Base-by-base conservation (phyloP, 2,329 filamentous ascomycete genomes). In the Podosphaera aphanis region DNA sequence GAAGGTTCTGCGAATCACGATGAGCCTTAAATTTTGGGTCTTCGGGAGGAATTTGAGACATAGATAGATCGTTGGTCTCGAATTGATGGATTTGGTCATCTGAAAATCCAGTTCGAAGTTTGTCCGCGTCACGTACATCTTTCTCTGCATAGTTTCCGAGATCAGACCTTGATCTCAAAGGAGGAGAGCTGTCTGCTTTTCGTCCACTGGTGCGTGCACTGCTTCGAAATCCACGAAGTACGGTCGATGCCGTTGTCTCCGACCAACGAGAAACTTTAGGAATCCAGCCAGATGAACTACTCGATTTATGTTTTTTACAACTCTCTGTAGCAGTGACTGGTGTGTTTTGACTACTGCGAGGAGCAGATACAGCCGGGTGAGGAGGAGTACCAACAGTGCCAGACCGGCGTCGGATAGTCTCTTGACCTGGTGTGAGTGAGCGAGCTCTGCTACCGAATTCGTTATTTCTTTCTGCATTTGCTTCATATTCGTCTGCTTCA, bases 251-350 rank as follows among this genome's bases (percentile, higher is more conserved):
- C 0, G 90, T 98, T 2, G 88, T 95, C 64, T 92, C 90, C 0
- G 88, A 95, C 90, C 90, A 98, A 38, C 90, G 75, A 5, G 90
- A 95, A 50, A 93, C 86, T 65, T 93, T 94, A 20, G 86, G 85
- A 50, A 93, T 81, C 67, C 74, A 77, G 44, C 72, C 68, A 0
- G 82, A 83, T 0, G 84, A 90, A 48, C 77, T 76, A 57, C 73
- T 80, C 1, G 83, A 88, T 60, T 93, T 93, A 64, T 92, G 82
- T 64, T 93, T 94, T 61, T 81, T 83, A 50, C 74, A 72, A 62
- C 82, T 84, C 5, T 83, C 68, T 61, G 58, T 64, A 50, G 62
- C 68, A 62, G 57, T 63, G 51, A 62, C 69, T 10, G 84, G 83
- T 0, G 83, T 93, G 50, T 85, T 83, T 50, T 92, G 85, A 47